Conservation (phyloP, 192 early-diverging fungal species). For the Rhizophagus prolifer region DNA sequence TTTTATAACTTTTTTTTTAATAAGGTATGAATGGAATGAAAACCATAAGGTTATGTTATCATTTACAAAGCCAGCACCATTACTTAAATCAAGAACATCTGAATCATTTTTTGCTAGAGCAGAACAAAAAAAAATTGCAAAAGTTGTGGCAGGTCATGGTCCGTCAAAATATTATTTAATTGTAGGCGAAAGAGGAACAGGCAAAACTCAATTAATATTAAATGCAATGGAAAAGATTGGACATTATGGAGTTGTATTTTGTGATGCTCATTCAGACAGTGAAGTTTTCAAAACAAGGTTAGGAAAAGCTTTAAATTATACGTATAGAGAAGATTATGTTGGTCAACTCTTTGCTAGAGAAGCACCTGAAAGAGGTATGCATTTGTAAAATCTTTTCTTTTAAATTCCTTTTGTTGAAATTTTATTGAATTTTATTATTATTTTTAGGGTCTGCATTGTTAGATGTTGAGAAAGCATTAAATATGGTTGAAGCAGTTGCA, state of each 20-base stretch:
- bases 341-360: constrained; percentile 29
- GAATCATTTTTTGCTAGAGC: constrained; percentile 5
- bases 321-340: constrained; percentile 31
- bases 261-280: constrained; percentile 30
- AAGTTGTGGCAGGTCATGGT: background rate
- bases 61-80: constrained; percentile 10
- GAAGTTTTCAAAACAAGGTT: constrained; percentile 28
- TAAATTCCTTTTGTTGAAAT: background rate
- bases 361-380: constrained; percentile 25
- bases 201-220: constrained; percentile 30
- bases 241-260: constrained; percentile 27
- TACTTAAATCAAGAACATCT: constrained; percentile 6
- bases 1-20: background rate
- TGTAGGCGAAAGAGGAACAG: constrained; percentile 27
- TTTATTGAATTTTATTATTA: background rate
- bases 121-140: constrained; percentile 7
- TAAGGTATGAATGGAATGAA: constrained; percentile 31
- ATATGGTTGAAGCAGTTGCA: constrained; percentile 25
- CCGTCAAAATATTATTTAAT: constrained; percentile 22
- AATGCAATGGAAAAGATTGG: constrained; percentile 28
- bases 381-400: background rate
- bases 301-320: constrained; percentile 25
- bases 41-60: constrained; percentile 17
- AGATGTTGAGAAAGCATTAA: constrained; percentile 28
- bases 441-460: constrained; percentile 23